Percentiles rank a stretch among this genome's conserved stretches.
Evolutionary conservation across 345 rosid species (phyloP).

Genomic region (Citrus mangshanensis): DNA sequence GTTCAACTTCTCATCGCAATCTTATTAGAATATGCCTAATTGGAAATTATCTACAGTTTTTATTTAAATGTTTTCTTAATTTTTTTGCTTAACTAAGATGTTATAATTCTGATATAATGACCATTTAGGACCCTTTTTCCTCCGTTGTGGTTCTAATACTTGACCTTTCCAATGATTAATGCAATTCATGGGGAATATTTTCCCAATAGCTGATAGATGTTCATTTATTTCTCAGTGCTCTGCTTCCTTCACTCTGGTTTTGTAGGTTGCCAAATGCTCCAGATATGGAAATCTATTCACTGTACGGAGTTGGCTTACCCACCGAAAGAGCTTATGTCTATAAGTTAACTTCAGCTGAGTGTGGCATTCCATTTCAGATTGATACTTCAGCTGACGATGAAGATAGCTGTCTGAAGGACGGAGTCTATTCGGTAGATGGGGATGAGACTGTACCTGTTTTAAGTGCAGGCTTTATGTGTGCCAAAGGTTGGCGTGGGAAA

Average conservation of each 20-base stretch:
- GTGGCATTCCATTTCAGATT: conserved; percentile 87
- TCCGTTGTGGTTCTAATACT: too few species aligned
- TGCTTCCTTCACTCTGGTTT: conserved; percentile 2
- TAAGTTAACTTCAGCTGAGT: conserved; percentile 51
- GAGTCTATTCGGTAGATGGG: conserved; percentile 82
- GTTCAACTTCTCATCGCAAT: too few species aligned
- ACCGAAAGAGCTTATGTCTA: conserved; percentile 77
- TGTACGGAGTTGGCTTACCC: conserved; percentile 73
- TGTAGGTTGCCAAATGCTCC: conserved; percentile 71
- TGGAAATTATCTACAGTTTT: background rate
- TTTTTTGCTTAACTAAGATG: too few species aligned
- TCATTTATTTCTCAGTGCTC: background rate
- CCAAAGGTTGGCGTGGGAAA: conserved; percentile 95
- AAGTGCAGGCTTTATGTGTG: conserved; percentile 93
- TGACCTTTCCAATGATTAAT: too few species aligned
- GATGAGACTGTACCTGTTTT: conserved; percentile 92
- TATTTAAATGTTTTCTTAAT: too few species aligned
- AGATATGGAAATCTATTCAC: conserved; percentile 65
- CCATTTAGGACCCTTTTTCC: too few species aligned
- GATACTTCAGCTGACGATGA: conserved; percentile 69
- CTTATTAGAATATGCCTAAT: background rate
- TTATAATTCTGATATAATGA: too few species aligned
- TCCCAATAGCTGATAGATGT: background rate
- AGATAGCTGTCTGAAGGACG: conserved; percentile 69
- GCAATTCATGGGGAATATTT: too few species aligned